phyloP scores from a whole-genome alignment of 306 rosid genomes.

The Parietaria judaica region DNA sequence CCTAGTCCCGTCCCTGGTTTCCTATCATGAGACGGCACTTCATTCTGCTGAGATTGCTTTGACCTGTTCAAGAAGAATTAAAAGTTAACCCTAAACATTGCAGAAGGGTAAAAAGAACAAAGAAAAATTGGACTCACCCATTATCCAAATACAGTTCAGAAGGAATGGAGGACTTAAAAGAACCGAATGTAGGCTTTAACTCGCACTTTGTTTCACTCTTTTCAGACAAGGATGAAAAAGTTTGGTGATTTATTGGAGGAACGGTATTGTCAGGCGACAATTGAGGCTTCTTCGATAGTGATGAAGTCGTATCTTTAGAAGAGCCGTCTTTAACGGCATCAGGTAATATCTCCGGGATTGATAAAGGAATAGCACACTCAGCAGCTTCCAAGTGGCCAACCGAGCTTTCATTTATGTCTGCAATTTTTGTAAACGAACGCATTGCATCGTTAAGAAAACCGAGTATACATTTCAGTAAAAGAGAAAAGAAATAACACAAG shows the following conservation, averaged over 20 bases:
- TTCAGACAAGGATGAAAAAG: conserved; percentile 10
- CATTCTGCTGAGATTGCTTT: conserved; percentile 25
- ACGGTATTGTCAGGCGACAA: conserved; percentile 21
- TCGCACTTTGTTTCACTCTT: conserved; percentile 24
- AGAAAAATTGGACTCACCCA: conserved; percentile 35
- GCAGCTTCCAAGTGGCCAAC: conserved; percentile 7
- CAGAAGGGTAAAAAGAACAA: background rate
- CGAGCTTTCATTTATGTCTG: conserved; percentile 22
- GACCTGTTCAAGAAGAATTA: conserved; percentile 25
- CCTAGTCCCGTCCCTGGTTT: conserved; percentile 27
- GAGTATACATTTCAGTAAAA: too few relatives aligned
- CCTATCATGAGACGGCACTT: conserved; percentile 20
- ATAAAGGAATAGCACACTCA: conserved; percentile 8
- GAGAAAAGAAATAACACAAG: background rate
- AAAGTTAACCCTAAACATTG: background rate
- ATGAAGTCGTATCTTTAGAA: conserved; percentile 18
- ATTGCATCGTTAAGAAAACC: background rate
- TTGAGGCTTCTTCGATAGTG: conserved; percentile 8
- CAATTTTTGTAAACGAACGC: conserved; percentile 9
- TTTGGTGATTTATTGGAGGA: conserved; percentile 13
- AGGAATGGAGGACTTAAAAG: conserved; percentile 10
- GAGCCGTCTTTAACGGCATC: conserved; percentile 24
- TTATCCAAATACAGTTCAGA: conserved; percentile 32
- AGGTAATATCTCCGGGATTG: conserved; percentile 28
- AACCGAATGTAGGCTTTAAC: conserved; percentile 16